Evolutionary conservation across 129 eudicot genomes (phyloP), one percentile per base, ranked within the genome.

Genomic region (Calendula officinalis): DNA sequence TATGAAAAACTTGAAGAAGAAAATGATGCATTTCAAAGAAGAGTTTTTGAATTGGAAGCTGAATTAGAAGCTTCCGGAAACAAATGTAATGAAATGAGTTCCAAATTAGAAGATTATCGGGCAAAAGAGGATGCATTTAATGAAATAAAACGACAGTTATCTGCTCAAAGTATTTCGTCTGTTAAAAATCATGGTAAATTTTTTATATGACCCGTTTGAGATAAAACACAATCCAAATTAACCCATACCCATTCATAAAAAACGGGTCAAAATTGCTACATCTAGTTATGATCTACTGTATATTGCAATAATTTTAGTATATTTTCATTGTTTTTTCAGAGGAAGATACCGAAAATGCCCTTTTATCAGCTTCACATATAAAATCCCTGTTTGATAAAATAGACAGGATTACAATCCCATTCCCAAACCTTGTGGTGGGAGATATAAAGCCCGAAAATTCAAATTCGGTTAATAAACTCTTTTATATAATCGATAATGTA

Each of bases 311-410:
- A 60, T 34, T 11, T 6, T 40, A 44, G 48, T 40, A 59, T 7
- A 1, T 13, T 16, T 42, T 41, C 32, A 11, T 56, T 64, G 32
- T 47, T 75, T 61, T 85, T 80, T 66, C 89, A 91, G 96, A 81
- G 71, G 54, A 34, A 14, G 69, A 62, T 36, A 39, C 72, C 9
- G 64, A 62, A 64, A 76, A 80, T 61, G 47, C 85, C 50, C 70
- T 70, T 51, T 53, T 85, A 56, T 85, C 91, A 51, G 61, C 82
- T 45, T 77, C 95, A 58, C 85, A 94, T 66, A 27, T 85, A 56
- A 70, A 77, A 58, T 62, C 73, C 14, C 75, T 88, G 38, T 62
- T 79, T 61, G 77, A 80, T 42, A 94, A 78, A 78, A 67, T 86
- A 50, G 68, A 81, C 37, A 62, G 56, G 45, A 72, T 88, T 57